Conservation (phyloP, 257 asterid genomes). For the Nicotiana undulata region DNA sequence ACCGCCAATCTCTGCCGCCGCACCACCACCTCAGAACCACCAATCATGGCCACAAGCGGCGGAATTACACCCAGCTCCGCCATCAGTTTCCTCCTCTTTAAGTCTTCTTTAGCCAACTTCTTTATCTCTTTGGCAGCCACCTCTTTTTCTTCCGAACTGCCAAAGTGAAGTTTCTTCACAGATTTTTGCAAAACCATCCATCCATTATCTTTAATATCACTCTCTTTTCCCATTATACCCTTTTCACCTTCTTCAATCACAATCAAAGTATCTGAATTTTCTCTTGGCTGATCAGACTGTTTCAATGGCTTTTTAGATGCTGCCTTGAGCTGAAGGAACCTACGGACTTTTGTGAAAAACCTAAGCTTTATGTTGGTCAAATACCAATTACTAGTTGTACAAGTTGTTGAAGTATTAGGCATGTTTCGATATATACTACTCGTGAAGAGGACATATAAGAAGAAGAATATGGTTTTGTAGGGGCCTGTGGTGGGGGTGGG, state of each 20-base stretch:
- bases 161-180: slow-evolving; percentile 84
- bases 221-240: slow-evolving; percentile 10
- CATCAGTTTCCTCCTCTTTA: slow-evolving; percentile 54
- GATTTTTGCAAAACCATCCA: slow-evolving; percentile 52
- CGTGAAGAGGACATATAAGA: slow-evolving; percentile 34
- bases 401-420: slow-evolving; percentile 22
- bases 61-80: slow-evolving; percentile 92
- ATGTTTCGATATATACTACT: slow-evolving; percentile 19
- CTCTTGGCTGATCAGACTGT: slow-evolving; percentile 11
- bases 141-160: slow-evolving; percentile 70
- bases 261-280: not conserved
- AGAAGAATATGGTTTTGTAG: slow-evolving; percentile 5
- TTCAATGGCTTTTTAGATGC: slow-evolving; percentile 16
- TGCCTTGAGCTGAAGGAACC: slow-evolving; percentile 30
- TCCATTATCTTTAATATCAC: not conserved
- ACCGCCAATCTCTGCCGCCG: slow-evolving; percentile 52
- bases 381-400: slow-evolving; percentile 17
- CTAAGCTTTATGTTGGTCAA: slow-evolving; percentile 24
- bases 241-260: not conserved
- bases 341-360: slow-evolving; percentile 30
- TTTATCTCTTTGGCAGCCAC: slow-evolving; percentile 57
- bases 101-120: slow-evolving; percentile 47
- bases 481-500: not conserved
- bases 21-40: slow-evolving; percentile 47
- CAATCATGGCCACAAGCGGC: slow-evolving; percentile 77